A percentile compares a stretch with the other conserved stretches of the same genome.
These are phyloP conservation scores for Protomyces inundatus DNA, from an alignment of 1,139 yeast species.

Conservation along the genomic window DNA sequence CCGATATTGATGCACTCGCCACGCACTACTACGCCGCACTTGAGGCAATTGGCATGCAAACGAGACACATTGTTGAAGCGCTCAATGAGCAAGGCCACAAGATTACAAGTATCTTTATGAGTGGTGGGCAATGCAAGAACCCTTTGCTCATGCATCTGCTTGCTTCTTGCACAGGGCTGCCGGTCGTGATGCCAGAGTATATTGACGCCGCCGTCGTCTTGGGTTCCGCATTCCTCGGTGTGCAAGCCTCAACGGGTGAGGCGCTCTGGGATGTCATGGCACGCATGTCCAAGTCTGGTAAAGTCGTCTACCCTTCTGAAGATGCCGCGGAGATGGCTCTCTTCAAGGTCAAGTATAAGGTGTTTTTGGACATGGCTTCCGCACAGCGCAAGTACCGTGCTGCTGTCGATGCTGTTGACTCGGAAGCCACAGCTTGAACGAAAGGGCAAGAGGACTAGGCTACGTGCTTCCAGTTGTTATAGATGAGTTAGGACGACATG, in stretches of 20 bases:
- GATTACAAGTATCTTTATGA: slow-evolving; percentile 71
- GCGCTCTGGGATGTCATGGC: slow-evolving; percentile 81
- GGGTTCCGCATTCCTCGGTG: slow-evolving; percentile 91
- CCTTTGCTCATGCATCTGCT: slow-evolving; percentile 78
- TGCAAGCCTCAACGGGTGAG: slow-evolving; percentile 62
- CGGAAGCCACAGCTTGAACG: background rate
- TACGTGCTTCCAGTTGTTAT: no score
- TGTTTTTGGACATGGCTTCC: slow-evolving; percentile 79
- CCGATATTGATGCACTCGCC: slow-evolving; percentile 76
- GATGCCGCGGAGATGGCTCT: slow-evolving; percentile 62
- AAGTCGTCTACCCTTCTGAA: slow-evolving; percentile 63
- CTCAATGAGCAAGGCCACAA: slow-evolving; percentile 76
- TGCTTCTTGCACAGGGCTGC: slow-evolving; percentile 89
- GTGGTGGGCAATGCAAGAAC: slow-evolving; percentile 96
- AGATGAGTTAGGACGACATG: no score
- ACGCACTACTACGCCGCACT: slow-evolving; percentile 85
- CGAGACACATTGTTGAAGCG: slow-evolving; percentile 85
- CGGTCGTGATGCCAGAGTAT: slow-evolving; percentile 88
- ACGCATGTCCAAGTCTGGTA: slow-evolving; percentile 75
- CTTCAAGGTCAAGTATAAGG: slow-evolving; percentile 69
- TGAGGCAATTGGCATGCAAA: slow-evolving; percentile 95
- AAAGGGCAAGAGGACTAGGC: no score
- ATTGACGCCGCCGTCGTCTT: slow-evolving; percentile 96
- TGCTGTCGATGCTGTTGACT: slow-evolving; percentile 48
- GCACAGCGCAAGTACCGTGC: slow-evolving; percentile 71